These are phyloP conservation scores for Sporothrix mexicana DNA, from an alignment of 2,329 filamentous ascomycete genomes.

Conservation along the genomic window DNA sequence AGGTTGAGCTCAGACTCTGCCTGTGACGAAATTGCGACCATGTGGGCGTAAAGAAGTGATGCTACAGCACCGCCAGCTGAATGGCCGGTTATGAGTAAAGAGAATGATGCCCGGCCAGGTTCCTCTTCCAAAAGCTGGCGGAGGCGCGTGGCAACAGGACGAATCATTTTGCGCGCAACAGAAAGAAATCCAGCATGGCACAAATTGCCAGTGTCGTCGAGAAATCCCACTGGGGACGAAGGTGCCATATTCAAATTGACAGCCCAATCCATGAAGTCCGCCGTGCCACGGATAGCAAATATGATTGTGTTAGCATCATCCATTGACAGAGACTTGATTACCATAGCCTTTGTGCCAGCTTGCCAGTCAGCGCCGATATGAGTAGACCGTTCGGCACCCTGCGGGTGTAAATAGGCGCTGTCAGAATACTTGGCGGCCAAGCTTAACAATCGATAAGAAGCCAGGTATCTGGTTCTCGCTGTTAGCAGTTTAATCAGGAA, in stretches of 20 bases:
- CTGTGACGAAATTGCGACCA: constrained; percentile 64
- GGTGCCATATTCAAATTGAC: constrained; percentile 78
- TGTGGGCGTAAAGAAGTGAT: constrained; percentile 78
- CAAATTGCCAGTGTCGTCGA: constrained; percentile 77
- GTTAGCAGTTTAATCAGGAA: background rate
- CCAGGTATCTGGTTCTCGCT: constrained; percentile 61
- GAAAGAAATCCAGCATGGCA: constrained; percentile 82
- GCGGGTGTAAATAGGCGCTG: constrained; percentile 71
- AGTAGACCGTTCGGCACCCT: constrained; percentile 66
- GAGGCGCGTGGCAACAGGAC: constrained; percentile 72
- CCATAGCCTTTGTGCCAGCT: constrained; percentile 82
- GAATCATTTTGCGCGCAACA: constrained; percentile 76
- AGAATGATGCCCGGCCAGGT: constrained; percentile 67
- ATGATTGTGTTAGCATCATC: constrained; percentile 80
- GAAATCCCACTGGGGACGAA: constrained; percentile 68
- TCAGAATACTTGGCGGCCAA: constrained; percentile 80
- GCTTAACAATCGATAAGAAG: constrained; percentile 77
- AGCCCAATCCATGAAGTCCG: constrained; percentile 83
- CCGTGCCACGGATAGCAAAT: constrained; percentile 81
- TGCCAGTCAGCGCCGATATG: constrained; percentile 75
- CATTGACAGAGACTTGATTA: constrained; percentile 79
- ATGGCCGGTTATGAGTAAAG: constrained; percentile 83
- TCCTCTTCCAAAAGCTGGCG: constrained; percentile 74
- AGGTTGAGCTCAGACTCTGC: constrained; percentile 71
- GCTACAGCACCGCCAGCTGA: constrained; percentile 86